A percentile compares a stretch with the other conserved stretches of the same genome.
These are phyloP conservation scores for Backusella circina DNA, from an alignment of 192 early-diverging fungal species.

Conservation along the genomic window DNA sequence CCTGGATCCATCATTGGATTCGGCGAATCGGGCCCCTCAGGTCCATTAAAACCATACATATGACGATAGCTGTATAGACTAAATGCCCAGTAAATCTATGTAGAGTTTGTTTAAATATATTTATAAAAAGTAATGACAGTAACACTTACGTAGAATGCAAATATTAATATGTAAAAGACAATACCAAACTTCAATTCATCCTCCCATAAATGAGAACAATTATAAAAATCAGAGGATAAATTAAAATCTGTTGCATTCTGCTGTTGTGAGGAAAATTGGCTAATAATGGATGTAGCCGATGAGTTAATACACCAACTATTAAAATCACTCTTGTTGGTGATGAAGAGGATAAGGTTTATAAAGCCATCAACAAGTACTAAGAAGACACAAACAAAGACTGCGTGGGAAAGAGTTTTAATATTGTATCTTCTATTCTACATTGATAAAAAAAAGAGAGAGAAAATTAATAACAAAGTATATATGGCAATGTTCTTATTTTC, in stretches of 20 bases:
- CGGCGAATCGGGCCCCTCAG: background rate
- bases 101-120: background rate
- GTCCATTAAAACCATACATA: background rate
- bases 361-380: conserved; percentile 24
- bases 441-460: background rate
- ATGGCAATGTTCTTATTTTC: background rate
- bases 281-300: background rate
- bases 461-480: background rate
- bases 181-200: conserved; percentile 37
- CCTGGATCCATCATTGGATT: background rate
- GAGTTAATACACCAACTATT: background rate
- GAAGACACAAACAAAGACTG: conserved; percentile 21
- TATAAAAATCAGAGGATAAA: conserved; percentile 32
- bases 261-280: background rate
- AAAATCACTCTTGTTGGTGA: conserved; percentile 5
- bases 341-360: conserved; percentile 33
- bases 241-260: conserved; percentile 14
- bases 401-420: conserved; percentile 12
- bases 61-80: background rate
- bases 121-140: background rate
- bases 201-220: conserved; percentile 31
- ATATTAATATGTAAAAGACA: conserved; percentile 20
- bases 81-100: conserved; percentile 10
- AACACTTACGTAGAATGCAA: conserved; percentile 29
- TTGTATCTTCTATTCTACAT: conserved; percentile 18